phyloP scores from a whole-genome alignment of 768 basidiomycete genomes.

The Agaricus sinodeliciosus region DNA sequence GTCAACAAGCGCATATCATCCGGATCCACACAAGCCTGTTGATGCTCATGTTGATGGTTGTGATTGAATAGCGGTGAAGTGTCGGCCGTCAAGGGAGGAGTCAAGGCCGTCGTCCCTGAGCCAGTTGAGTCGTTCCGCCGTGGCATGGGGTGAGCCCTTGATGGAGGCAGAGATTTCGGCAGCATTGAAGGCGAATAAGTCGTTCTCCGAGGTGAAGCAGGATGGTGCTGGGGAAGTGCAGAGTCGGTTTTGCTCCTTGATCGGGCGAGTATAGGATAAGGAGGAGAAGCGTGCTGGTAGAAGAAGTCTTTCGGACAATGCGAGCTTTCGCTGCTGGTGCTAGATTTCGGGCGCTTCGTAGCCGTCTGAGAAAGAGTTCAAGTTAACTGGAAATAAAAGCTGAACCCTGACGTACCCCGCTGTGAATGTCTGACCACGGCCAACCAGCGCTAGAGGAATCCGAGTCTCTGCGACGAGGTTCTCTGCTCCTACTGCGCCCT shows the following conservation, averaged over 20 bases:
- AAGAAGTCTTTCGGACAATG: constrained; percentile 3
- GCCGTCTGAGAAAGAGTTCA: background rate
- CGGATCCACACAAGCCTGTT: constrained; percentile 1
- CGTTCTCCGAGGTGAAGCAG: background rate
- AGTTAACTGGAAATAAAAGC: background rate
- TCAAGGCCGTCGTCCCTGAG: constrained; percentile 5
- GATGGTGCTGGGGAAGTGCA: background rate
- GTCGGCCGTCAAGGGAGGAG: constrained; percentile 14
- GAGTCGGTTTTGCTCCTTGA: constrained; percentile 9
- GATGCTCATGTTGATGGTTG: background rate
- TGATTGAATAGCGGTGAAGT: constrained; percentile 9
- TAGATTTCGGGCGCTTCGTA: constrained; percentile 4
- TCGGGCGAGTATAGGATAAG: background rate
- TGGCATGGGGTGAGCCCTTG: background rate
- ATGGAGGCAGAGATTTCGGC: background rate
- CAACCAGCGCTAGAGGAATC: background rate
- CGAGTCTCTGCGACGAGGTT: background rate
- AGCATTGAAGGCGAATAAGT: background rate
- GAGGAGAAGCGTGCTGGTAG: background rate
- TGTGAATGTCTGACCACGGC: constrained; percentile 4
- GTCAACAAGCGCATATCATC: constrained; percentile 12
- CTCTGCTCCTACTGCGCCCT: background rate
- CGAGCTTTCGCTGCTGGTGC: constrained; percentile 8
- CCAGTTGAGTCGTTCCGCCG: background rate
- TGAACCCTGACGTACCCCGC: background rate